Conservation (phyloP, 1,284 basidiomycete species). For the Cutaneotrichosporon daszewskae region DNA sequence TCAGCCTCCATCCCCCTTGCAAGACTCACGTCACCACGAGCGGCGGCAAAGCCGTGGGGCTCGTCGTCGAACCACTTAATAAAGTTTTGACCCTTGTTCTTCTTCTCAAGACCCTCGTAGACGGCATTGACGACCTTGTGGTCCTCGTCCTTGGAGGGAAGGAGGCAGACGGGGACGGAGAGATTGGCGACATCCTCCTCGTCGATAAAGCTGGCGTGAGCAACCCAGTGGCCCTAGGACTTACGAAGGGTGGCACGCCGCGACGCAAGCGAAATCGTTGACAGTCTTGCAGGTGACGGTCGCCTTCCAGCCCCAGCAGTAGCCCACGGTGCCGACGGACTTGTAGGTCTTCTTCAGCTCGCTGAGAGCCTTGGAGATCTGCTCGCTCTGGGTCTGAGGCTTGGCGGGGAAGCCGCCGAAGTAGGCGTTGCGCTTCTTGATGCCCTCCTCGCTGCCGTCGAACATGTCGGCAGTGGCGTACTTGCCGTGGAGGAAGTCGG, state of each 20-base stretch:
- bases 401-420: conserved; percentile 36
- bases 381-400: conserved; percentile 30
- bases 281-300: conserved; percentile 19
- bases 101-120: conserved; percentile 37
- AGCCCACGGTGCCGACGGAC: conserved; percentile 45
- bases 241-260: conserved; percentile 43
- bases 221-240: conserved; percentile 10
- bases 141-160: conserved; percentile 49
- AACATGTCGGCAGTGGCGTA: conserved; percentile 44
- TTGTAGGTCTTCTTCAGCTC: conserved; percentile 34
- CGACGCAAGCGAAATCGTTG: conserved; percentile 30
- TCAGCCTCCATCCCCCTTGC: not conserved
- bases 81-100: conserved; percentile 42
- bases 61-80: conserved; percentile 42
- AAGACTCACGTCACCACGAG: conserved; percentile 44
- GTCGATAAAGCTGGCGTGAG: conserved; percentile 35
- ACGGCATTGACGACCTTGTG: conserved; percentile 36
- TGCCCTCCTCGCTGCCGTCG: conserved; percentile 19
- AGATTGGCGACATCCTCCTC: conserved; percentile 43
- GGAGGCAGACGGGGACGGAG: conserved; percentile 45
- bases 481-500: conserved; percentile 48
- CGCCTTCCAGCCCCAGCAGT: conserved; percentile 48
- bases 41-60: conserved; percentile 48
- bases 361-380: conserved; percentile 34
- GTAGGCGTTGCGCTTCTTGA: conserved; percentile 26